Evolutionary conservation across 129 eudicot species (phyloP), one percentile per base, ranked within the genome.

Genomic region (Ambrosia artemisiifolia): DNA sequence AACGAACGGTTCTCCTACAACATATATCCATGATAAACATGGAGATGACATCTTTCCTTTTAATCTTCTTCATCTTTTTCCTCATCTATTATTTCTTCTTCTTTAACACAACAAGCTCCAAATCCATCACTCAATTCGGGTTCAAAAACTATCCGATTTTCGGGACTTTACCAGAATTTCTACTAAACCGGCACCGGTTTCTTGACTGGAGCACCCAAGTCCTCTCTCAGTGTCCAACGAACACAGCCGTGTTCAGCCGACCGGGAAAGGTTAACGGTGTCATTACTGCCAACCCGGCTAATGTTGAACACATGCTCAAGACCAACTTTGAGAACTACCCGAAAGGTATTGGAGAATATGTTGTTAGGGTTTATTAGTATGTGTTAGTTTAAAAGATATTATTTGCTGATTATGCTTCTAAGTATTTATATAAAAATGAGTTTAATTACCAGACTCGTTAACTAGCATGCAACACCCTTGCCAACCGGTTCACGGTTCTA

Each of bases 171-270:
- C 97, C 96, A 0, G 92, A 81, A 3, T 91, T 88, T 71, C 62
- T 88, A 75, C 75, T 17, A 7, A 82, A 91, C 81, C 92, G 97
- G 74, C 86, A 86, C 88, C 90, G 88, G n/a, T 91, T 88, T 69
- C 93, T 86, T n/a, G 87, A 91, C 10, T 92, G 97, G 97, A 70
- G 61, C 75, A 88, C 96, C 69, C 71, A 18, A n/a, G 34, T 88
- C 83, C 96, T 92, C 66, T 65, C 96, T 5, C 3, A 19, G 2
- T 75, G 72, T 64, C 91, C 97, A 47, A 71, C 93, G 67, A 82
- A 84, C 91, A 86, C 94, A 72, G 78, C 91, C 67, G 83, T 81
- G 68, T 79, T 92, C 85, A 60, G 5, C 71, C 96, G 97, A 10
- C 93, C 90, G 8, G 92, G 88, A 1, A 78, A 78, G 1, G 57